These are phyloP conservation scores for Onygenales sp. DNA, from an alignment of 2,329 filamentous ascomycete genomes.

Conservation along the genomic window DNA sequence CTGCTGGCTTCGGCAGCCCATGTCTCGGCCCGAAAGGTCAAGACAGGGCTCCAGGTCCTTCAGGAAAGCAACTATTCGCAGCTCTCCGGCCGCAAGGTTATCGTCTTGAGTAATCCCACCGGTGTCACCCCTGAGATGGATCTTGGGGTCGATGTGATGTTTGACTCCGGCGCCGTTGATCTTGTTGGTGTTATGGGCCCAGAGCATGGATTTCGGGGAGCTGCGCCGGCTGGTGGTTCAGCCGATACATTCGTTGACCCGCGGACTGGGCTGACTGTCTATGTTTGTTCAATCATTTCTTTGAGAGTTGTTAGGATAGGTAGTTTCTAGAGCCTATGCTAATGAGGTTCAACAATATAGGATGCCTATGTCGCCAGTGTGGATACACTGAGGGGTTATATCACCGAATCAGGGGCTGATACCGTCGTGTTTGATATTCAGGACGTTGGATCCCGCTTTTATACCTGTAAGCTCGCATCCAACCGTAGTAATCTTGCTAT, in stretches of 20 bases:
- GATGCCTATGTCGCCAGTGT: background rate
- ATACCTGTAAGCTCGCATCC: background rate
- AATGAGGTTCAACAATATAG: background rate
- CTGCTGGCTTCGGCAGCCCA: background rate
- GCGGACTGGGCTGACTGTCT: slow-evolving; percentile 1
- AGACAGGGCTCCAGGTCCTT: background rate
- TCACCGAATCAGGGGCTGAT: background rate
- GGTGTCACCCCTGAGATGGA: slow-evolving; percentile 1
- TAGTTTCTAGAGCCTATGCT: background rate
- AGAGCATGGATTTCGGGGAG: slow-evolving; percentile 1
- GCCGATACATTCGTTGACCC: background rate
- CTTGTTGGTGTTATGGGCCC: slow-evolving; percentile 2
- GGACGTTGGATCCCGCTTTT: background rate
- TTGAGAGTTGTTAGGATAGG: background rate
- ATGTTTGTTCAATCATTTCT: background rate
- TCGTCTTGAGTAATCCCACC: background rate
- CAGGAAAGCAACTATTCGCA: slow-evolving; percentile 1
- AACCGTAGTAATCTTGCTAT: background rate
- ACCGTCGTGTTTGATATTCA: slow-evolving; percentile 4
- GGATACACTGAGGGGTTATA: background rate
- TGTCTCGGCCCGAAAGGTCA: background rate
- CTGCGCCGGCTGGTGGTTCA: slow-evolving; percentile 1
- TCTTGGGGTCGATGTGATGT: slow-evolving; percentile 1
- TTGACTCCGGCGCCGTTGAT: slow-evolving; percentile 1
- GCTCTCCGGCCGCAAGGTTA: slow-evolving; percentile 1